Conservation (phyloP, 1,284 basidiomycete species). For the Ceratobasidium sp. region DNA sequence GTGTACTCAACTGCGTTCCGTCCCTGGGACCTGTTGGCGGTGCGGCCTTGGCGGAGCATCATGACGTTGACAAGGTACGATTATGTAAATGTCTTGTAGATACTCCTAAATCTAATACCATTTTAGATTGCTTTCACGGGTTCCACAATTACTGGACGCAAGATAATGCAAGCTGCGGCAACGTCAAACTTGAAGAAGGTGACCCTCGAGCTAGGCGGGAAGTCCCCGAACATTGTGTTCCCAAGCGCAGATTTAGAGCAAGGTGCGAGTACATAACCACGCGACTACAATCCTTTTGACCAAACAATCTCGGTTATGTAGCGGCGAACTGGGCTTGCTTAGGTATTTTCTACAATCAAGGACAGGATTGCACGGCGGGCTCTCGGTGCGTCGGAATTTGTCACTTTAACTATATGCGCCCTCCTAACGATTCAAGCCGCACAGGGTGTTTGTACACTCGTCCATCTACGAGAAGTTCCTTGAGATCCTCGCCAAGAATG, state of each 20-base stretch:
- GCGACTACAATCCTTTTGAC: not conserved
- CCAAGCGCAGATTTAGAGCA: conserved; percentile 72
- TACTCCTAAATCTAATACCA: conserved; percentile 48
- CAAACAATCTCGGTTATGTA: conserved; percentile 52
- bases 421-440: conserved; percentile 49
- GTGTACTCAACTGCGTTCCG: conserved; percentile 91
- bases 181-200: conserved; percentile 63
- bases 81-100: not conserved
- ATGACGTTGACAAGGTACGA: conserved; percentile 78
- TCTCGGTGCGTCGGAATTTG: conserved; percentile 60
- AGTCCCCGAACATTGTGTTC: conserved; percentile 62
- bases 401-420: not conserved
- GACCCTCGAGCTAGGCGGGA: conserved; percentile 68
- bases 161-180: conserved; percentile 65
- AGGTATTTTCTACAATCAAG: conserved; percentile 85
- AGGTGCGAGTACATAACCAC: conserved; percentile 54
- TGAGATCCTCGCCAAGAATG: conserved; percentile 73
- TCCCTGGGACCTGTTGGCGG: conserved; percentile 89
- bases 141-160: conserved; percentile 64
- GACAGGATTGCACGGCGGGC: conserved; percentile 91
- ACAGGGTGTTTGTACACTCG: conserved; percentile 84
- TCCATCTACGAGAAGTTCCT: conserved; percentile 88
- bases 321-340: conserved; percentile 87
- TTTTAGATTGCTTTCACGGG: conserved; percentile 62
- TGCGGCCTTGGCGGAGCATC: conserved; percentile 82